Evolutionary conservation across 1,284 basidiomycete species (phyloP).

Genomic region (Boletus putidus): DNA sequence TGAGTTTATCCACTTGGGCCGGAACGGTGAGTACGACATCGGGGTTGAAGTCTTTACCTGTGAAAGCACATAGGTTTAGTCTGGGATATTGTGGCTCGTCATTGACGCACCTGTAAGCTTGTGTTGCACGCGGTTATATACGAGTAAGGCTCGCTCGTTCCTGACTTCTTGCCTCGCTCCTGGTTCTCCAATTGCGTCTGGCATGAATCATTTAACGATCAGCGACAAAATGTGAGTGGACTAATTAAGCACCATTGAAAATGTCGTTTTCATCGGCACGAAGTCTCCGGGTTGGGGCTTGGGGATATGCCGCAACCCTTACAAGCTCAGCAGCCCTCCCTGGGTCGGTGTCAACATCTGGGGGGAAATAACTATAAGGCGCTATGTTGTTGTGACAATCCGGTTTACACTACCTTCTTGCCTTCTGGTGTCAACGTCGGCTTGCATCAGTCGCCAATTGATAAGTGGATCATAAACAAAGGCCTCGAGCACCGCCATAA

Average conservation of each 20-base stretch:
- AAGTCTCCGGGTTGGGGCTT: slow-evolving; percentile 70
- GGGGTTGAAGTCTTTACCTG: slow-evolving; percentile 89
- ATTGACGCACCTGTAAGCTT: slow-evolving; percentile 78
- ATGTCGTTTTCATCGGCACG: slow-evolving; percentile 83
- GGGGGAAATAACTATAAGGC: slow-evolving; percentile 3
- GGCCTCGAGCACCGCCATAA: slow-evolving; percentile 97
- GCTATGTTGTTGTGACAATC: background rate
- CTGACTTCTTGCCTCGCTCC: slow-evolving; percentile 75
- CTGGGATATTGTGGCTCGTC: background rate
- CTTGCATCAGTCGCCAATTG: slow-evolving; percentile 84
- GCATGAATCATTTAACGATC: slow-evolving; percentile 14
- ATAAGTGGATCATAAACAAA: slow-evolving; percentile 90
- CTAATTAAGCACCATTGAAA: slow-evolving; percentile 60
- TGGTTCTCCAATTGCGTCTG: slow-evolving; percentile 56
- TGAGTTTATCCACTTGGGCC: slow-evolving; percentile 87
- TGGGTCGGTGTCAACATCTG: slow-evolving; percentile 48
- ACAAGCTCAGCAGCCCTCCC: slow-evolving; percentile 61
- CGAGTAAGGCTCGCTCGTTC: slow-evolving; percentile 85
- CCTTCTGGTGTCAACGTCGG: slow-evolving; percentile 62
- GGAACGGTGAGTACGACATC: slow-evolving; percentile 70
- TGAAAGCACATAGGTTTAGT: slow-evolving; percentile 5
- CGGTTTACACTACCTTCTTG: slow-evolving; percentile 51
- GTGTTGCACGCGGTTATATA: slow-evolving; percentile 90
- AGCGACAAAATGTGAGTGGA: background rate
- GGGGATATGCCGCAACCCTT: slow-evolving; percentile 70